phyloP scores from a whole-genome alignment of 352 stramenopile species.

The Phytophthora aleatoria region DNA sequence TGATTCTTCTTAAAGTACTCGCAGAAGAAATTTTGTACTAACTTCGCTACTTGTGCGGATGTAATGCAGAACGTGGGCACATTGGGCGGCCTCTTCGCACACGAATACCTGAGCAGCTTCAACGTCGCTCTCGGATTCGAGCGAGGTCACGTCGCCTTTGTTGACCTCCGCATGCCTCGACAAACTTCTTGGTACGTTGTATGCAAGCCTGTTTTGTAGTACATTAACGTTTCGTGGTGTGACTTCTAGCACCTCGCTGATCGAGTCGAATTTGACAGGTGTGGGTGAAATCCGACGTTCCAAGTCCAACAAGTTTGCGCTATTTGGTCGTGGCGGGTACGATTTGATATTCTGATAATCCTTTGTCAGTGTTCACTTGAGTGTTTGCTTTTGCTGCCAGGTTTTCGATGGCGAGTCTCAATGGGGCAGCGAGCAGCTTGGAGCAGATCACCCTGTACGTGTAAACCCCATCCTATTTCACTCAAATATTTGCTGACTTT shows the following conservation, averaged over 20 bases:
- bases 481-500: slow-evolving; percentile 1
- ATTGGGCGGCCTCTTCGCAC: slow-evolving; percentile 69
- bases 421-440: slow-evolving; percentile 27
- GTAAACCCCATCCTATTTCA: not conserved
- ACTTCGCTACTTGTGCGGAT: slow-evolving; percentile 5
- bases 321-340: slow-evolving; percentile 75
- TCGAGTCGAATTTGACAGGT: slow-evolving; percentile 48
- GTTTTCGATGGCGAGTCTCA: slow-evolving; percentile 45
- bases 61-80: slow-evolving; percentile 38
- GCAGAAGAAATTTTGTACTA: not conserved
- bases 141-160: slow-evolving; percentile 54
- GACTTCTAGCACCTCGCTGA: slow-evolving; percentile 47
- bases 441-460: slow-evolving; percentile 47
- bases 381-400: slow-evolving; percentile 18
- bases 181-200: slow-evolving; percentile 47
- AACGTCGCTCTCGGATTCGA: slow-evolving; percentile 75
- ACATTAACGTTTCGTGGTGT: not conserved
- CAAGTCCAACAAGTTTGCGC: slow-evolving; percentile 43
- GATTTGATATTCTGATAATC: slow-evolving; percentile 3
- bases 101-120: slow-evolving; percentile 65
- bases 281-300: slow-evolving; percentile 69
- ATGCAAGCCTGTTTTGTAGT: not conserved
- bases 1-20: not conserved
- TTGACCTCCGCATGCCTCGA: slow-evolving; percentile 69
- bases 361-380: slow-evolving; percentile 3